Conservation (phyloP, 805 yeast species). For the Torulaspora microellipsoides region DNA sequence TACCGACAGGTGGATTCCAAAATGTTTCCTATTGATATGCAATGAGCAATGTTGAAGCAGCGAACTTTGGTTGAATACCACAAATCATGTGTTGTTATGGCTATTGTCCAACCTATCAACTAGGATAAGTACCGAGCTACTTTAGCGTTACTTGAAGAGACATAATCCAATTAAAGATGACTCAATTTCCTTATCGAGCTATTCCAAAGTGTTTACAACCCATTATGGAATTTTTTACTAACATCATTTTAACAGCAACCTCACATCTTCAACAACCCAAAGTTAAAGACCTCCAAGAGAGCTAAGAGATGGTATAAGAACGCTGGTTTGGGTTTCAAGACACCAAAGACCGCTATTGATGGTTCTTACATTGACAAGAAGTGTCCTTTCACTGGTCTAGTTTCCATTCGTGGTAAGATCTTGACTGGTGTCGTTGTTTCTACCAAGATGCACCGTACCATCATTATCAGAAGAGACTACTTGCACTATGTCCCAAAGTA, state of each 20-base stretch:
- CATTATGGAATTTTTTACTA: slow-evolving; percentile 30
- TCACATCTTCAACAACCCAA: slow-evolving; percentile 99
- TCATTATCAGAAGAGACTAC: slow-evolving; percentile 99
- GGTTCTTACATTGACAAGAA: slow-evolving; percentile 99
- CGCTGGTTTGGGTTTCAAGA: slow-evolving; percentile 99
- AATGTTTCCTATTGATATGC: too few species aligned
- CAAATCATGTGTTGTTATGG: too few species aligned
- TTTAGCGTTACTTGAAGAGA: too few species aligned
- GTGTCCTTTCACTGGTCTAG: slow-evolving; percentile 97
- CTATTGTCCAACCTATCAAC: too few species aligned
- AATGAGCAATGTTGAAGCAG: too few species aligned
- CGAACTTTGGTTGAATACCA: too few species aligned
- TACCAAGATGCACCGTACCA: slow-evolving; percentile 99
- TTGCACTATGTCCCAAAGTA: slow-evolving; percentile 99
- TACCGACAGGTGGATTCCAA: too few species aligned
- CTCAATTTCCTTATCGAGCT: too few species aligned
- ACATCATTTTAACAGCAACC: slow-evolving; percentile 72
- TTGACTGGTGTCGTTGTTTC: slow-evolving; percentile 99
- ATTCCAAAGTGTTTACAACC: too few species aligned
- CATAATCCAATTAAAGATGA: too few species aligned
- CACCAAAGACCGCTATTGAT: slow-evolving; percentile 97
- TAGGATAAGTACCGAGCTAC: too few species aligned
- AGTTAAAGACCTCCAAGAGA: slow-evolving; percentile 96
- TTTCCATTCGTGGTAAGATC: slow-evolving; percentile 99
- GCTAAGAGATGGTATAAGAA: slow-evolving; percentile 99